phyloP scores from a whole-genome alignment of 2,329 filamentous ascomycete genomes.

The Colletotrichum scovillei region DNA sequence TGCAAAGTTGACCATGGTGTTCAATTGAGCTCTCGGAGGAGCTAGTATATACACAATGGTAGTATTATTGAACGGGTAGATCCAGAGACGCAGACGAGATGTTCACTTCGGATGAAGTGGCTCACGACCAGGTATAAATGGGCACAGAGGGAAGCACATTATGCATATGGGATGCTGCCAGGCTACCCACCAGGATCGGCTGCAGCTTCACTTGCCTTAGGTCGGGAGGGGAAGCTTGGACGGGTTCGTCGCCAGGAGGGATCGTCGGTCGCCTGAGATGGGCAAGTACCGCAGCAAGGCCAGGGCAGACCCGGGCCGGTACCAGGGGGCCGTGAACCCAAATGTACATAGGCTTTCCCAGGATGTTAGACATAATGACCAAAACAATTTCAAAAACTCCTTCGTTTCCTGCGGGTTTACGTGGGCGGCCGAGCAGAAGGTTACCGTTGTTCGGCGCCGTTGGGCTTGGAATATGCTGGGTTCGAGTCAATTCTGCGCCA shows the following conservation, averaged over 20 bases:
- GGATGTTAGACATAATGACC: neutral
- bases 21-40: neutral
- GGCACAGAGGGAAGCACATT: neutral
- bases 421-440: conserved; percentile 1
- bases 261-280: conserved; percentile 1
- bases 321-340: neutral
- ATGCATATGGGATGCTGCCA: neutral
- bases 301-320: neutral
- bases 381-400: neutral
- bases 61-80: neutral
- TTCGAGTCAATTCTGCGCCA: conserved; percentile 4
- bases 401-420: neutral
- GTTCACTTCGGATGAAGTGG: conserved; percentile 15
- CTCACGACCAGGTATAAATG: conserved; percentile 15
- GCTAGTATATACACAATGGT: neutral
- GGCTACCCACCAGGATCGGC: conserved; percentile 4
- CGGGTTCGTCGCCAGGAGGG: conserved; percentile 9
- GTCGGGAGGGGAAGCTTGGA: conserved; percentile 8
- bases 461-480: conserved; percentile 3
- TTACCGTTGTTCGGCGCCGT: neutral
- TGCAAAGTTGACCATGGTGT: conserved; percentile 6
- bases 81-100: neutral
- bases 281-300: neutral
- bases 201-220: neutral
- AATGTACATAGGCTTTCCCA: neutral